A percentile compares a stretch with the other conserved stretches of the same genome.
Evolutionary conservation across 257 asterid genomes (phyloP).

Genomic region (Solanum virginianum): DNA sequence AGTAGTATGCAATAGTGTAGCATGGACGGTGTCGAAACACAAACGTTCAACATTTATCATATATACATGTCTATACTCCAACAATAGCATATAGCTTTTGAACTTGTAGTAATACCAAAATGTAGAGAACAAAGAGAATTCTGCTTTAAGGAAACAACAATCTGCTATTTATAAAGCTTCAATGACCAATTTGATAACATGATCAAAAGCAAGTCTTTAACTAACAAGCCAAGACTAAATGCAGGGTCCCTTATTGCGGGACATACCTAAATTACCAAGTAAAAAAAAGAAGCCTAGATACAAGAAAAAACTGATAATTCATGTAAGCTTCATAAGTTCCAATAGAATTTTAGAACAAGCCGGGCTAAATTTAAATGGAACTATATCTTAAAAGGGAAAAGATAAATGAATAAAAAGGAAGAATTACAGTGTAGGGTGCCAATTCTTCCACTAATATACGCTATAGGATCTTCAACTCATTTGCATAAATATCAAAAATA

Average conservation of each 20-base stretch:
- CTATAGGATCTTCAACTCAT: not conserved
- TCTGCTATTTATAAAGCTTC: not conserved
- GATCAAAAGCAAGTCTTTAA: not conserved
- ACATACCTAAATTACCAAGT: not conserved
- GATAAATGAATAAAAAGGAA: not conserved
- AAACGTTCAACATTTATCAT: not conserved
- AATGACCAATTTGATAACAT: not conserved
- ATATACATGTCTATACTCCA: not conserved
- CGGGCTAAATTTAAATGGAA: not conserved
- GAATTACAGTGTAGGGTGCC: constrained; percentile 2
- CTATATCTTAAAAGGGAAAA: not conserved
- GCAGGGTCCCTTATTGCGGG: not conserved
- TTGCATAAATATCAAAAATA: constrained; percentile 1
- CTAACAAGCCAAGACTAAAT: not conserved
- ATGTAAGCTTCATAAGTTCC: not conserved
- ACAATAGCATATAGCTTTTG: not conserved
- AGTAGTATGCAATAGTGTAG: not conserved
- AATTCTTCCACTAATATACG: not conserved
- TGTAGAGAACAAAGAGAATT: not conserved
- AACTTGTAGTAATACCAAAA: not conserved
- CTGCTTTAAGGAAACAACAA: not conserved
- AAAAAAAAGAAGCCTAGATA: not conserved
- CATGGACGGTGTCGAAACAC: not conserved
- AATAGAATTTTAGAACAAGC: not conserved
- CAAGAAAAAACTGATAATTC: not conserved